A percentile compares a stretch with the other conserved stretches of the same genome.
These are phyloP conservation scores for Boletus barrowsii DNA, from an alignment of 768 basidiomycete species.

Conservation along the genomic window DNA sequence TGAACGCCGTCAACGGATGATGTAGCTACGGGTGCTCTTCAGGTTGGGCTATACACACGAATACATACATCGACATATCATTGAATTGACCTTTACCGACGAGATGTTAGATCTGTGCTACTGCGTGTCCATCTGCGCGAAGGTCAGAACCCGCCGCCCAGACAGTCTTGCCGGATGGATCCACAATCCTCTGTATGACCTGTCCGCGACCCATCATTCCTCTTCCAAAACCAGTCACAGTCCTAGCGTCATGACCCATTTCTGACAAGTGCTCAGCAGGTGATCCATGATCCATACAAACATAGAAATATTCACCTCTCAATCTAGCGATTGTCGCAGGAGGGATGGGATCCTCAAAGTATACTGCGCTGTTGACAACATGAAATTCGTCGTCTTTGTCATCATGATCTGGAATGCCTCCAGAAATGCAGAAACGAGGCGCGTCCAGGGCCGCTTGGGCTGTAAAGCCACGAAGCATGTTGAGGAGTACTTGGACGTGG, in stretches of 20 bases:
- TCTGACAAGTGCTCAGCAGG: slow-evolving; percentile 37
- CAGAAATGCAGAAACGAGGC: slow-evolving; percentile 94
- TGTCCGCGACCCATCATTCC: slow-evolving; percentile 80
- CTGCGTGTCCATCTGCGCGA: slow-evolving; percentile 85
- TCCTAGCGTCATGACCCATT: slow-evolving; percentile 86
- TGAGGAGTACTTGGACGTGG: slow-evolving; percentile 91
- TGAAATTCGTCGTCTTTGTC: slow-evolving; percentile 49
- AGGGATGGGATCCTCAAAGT: slow-evolving; percentile 82
- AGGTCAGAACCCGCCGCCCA: slow-evolving; percentile 96
- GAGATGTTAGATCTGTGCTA: slow-evolving; percentile 65
- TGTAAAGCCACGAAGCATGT: slow-evolving; percentile 83
- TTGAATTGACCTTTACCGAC: neutral
- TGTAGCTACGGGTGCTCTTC: slow-evolving; percentile 38
- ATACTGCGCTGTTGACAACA: slow-evolving; percentile 75
- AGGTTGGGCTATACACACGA: neutral
- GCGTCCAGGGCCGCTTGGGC: slow-evolving; percentile 91
- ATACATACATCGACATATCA: slow-evolving; percentile 4
- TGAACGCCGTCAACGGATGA: slow-evolving; percentile 58
- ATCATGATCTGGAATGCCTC: slow-evolving; percentile 65
- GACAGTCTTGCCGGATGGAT: slow-evolving; percentile 65
- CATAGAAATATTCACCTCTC: slow-evolving; percentile 44
- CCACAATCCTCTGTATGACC: slow-evolving; percentile 77
- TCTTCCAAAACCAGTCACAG: slow-evolving; percentile 57
- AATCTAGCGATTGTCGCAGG: slow-evolving; percentile 61
- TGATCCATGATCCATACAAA: neutral